Evolutionary conservation across 2,329 filamentous ascomycete species (phyloP), one percentile per base, ranked within the genome.

Genomic region (Botrytis sinoallii): DNA sequence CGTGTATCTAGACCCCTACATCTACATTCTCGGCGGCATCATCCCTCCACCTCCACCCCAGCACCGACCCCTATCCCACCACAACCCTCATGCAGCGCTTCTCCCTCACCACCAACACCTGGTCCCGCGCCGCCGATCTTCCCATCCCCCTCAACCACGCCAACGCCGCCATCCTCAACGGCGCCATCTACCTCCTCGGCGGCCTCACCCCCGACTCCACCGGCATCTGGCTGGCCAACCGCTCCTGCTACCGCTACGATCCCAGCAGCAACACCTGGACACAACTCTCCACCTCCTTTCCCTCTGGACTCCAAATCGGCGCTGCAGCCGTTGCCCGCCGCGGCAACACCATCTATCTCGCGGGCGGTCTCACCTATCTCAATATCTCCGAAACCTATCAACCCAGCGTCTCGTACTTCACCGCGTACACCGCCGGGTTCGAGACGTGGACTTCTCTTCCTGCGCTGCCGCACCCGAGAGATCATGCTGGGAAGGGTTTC

Each of bases 141-240:
- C 83, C 83, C 0, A 61, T 79, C 0, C 63, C 77, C 8, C 74
- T 82, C 4, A 84, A 83, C 66, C 83, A 85, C 70, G 77, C 80
- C 64, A 85, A 85, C 69, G 80, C 79, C 32, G 83, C 81, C 10
- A 80, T 76, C 0, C 77, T 83, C 3, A 74, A 81, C 61, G 80
- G 80, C 63, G 82, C 82, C 71, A 78, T 84, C 20, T 84, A 84
- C 72, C 67, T 85, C 0, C 77, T 85, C 3, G 83, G 84, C 9
- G 83, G 82, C 0, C 78, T 85, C n/a, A 74, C 61, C 29, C 52
- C n/a, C 63, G 32, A 7, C 16, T 4, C 42, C 22, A 4, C 18
- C 29, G 52, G n/a, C 6, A 38, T 42, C 52, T 76, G 74, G 75
- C 48, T 68, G n/a, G 73, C 76, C 18, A 48, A 42, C 7, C 57